A percentile compares a stretch with the other conserved stretches of the same genome.
Conservation (phyloP, 2,329 filamentous ascomycete genomes). For the Magnaporthales sp. region DNA sequence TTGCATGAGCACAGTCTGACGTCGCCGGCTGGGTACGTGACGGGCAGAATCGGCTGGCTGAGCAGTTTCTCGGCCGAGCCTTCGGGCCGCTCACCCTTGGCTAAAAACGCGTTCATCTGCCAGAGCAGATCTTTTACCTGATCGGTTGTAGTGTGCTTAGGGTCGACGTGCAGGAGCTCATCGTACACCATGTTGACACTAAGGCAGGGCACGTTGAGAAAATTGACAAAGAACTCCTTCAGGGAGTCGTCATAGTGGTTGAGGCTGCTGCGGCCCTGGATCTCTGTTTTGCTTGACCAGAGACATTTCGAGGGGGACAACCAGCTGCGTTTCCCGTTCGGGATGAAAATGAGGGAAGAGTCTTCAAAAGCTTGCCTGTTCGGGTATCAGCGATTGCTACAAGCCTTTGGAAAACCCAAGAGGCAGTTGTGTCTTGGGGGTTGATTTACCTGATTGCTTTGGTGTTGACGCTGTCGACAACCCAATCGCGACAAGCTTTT, state of each 20-base stretch:
- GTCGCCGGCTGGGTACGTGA: slow-evolving; percentile 12
- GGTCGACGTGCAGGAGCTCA: slow-evolving; percentile 16
- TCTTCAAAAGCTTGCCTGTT: slow-evolving; percentile 5
- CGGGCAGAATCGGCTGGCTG: slow-evolving; percentile 16
- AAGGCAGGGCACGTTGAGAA: slow-evolving; percentile 20
- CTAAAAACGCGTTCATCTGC: too few species aligned
- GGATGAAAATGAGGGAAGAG: slow-evolving; percentile 8
- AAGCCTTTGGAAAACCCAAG: too few species aligned
- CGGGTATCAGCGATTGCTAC: not conserved
- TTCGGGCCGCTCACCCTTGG: too few species aligned
- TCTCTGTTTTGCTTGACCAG: slow-evolving; percentile 9
- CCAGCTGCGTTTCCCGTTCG: slow-evolving; percentile 3
- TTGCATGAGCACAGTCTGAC: slow-evolving; percentile 8
- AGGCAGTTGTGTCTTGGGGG: not conserved
- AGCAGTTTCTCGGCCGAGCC: not conserved
- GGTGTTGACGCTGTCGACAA: not conserved
- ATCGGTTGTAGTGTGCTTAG: slow-evolving; percentile 5
- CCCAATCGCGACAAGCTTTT: not conserved
- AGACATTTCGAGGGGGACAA: slow-evolving; percentile 6
- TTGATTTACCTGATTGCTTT: not conserved
- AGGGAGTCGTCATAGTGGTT: slow-evolving; percentile 9
- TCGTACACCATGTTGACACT: slow-evolving; percentile 22
- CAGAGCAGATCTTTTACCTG: slow-evolving; percentile 21
- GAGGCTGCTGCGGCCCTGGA: slow-evolving; percentile 8
- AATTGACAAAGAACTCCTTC: slow-evolving; percentile 10